phyloP scores from a whole-genome alignment of 345 rosid genomes.

The Aethionema arabicum region DNA sequence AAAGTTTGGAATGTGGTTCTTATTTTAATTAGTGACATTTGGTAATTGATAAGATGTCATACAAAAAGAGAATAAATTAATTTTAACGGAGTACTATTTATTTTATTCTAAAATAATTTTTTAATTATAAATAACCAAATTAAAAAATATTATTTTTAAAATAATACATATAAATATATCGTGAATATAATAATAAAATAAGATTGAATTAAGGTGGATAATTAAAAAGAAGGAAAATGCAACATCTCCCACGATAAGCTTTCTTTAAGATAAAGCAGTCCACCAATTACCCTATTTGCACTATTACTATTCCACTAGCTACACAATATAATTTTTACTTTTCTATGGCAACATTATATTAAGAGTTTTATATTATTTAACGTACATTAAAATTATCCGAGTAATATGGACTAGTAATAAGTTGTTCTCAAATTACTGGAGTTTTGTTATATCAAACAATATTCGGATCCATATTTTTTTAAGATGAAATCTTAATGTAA shows the following conservation, averaged over 20 bases:
- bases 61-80: slow-evolving; percentile 1
- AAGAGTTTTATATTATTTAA: background rate
- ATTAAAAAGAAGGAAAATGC: slow-evolving; percentile 7
- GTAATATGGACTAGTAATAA: background rate
- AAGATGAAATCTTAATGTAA: no score
- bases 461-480: no score
- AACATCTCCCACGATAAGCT: slow-evolving; percentile 26
- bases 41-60: background rate
- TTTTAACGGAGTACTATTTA: background rate
- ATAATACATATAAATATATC: no score
- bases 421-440: no score
- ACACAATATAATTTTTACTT: background rate
- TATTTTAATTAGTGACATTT: slow-evolving; percentile 3
- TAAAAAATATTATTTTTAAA: no score
- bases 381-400: background rate
- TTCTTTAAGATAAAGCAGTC: slow-evolving; percentile 28
- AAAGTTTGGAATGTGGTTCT: slow-evolving; percentile 16
- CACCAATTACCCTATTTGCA: slow-evolving; percentile 24
- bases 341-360: background rate
- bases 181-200: background rate
- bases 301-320: slow-evolving; percentile 24
- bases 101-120: background rate
- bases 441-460: no score
- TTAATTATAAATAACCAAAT: background rate
- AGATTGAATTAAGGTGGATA: slow-evolving; percentile 11